These are phyloP conservation scores for Lobosporangium transversale DNA, from an alignment of 192 early-diverging fungal species.

Conservation along the genomic window DNA sequence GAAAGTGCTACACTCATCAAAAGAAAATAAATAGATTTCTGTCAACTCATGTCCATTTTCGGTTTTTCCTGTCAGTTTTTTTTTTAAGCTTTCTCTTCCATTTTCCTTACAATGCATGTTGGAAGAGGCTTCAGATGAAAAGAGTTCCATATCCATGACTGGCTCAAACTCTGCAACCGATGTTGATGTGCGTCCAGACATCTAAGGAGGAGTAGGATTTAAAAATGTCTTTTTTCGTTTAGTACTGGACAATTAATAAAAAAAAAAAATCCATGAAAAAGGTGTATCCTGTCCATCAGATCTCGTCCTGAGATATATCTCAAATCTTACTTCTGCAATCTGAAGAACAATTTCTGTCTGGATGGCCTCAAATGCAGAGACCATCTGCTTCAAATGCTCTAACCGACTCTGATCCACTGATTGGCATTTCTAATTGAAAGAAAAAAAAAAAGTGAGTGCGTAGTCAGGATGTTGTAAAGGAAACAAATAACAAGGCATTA, in stretches of 20 bases:
- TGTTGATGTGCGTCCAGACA: conserved; percentile 26
- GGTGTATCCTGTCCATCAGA: no score
- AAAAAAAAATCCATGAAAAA: no score
- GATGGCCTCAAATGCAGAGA: conserved; percentile 45
- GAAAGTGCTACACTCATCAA: conserved; percentile 16
- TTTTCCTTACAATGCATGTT: conserved; percentile 27
- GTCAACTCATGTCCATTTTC: background rate
- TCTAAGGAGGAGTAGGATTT: conserved; percentile 16
- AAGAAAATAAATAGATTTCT: background rate
- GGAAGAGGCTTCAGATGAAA: conserved; percentile 24
- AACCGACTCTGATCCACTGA: conserved; percentile 44
- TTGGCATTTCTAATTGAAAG: conserved; percentile 47
- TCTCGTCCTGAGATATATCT: background rate
- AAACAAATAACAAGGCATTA: background rate
- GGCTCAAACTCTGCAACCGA: conserved; percentile 38
- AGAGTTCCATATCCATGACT: conserved; percentile 36
- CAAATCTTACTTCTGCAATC: conserved; percentile 33
- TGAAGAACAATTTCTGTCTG: conserved; percentile 48
- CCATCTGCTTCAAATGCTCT: conserved; percentile 44
- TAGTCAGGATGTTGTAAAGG: background rate
- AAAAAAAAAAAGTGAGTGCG: background rate
- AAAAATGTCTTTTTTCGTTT: no score
- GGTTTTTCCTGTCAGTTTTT: no score
- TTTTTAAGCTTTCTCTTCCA: background rate
- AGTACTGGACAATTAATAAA: no score